Evolutionary conservation across 495 filamentous ascomycete genomes (phyloP), one percentile per base, ranked within the genome.

Genomic region (Lasiosphaeria miniovina): DNA sequence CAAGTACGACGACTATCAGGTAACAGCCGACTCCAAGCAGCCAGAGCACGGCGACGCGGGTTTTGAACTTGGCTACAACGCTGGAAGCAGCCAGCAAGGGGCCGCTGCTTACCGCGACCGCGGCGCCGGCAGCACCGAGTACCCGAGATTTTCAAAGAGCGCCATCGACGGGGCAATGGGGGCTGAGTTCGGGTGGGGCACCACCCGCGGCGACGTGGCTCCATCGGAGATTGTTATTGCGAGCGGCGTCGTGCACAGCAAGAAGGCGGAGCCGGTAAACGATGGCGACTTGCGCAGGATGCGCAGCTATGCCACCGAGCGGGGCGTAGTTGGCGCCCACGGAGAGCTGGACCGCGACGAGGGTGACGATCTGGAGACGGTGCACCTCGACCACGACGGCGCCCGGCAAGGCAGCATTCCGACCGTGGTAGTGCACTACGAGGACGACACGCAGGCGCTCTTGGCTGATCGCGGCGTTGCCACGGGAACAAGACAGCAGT

Each of bases 1-100:
- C 10, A 68, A 66, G 35, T 79, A 76, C 53, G 78, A 80, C 38
- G 74, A 74, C 36, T 80, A 79, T 60, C 65, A 73, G 57, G 61
- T 74, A 9, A 70, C 71, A n/a, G 57, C 61, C 17, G 71, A 73
- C 65, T 55, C 68, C 36, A 71, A 73, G 48, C 52, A 56, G n/a
- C 74, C 69, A 41, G 67, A 15, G 8, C 12, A 36, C 31, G 36
- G 51, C 17, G 15, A 24, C 4, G 33, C 7, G 17, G 31, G 50
- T 4, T 55, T 68, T 57, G 63, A 70, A 48, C 56, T 63, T 12
- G 66, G 63, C 55, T 46, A 62, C 40, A 65, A 64, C 43, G 40
- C 64, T 17, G 65, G 67, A 32, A 66, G 52, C 33, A 24, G 51
- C 59, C 4, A 62, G 60, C 58, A 2, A 2, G 24, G 24, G 24